These are phyloP conservation scores for Saccharomycopsis sp. DNA, from an alignment of 805 yeast genomes.

Conservation along the genomic window DNA sequence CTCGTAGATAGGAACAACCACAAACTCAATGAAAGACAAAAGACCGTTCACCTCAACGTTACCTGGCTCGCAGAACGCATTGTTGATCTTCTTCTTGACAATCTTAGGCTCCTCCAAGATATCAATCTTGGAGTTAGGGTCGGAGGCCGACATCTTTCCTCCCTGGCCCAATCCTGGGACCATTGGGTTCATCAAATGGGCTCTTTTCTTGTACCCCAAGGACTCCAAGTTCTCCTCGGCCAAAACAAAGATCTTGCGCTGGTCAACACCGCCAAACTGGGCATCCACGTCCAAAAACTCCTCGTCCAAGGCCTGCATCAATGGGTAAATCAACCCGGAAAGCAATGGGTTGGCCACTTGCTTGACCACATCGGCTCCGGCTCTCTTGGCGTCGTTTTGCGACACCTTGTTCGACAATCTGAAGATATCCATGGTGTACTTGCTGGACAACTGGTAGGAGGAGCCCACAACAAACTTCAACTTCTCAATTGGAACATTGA, in stretches of 20 bases:
- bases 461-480: constrained; percentile 82
- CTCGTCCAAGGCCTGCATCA: constrained; percentile 98
- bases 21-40: constrained; percentile 77
- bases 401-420: constrained; percentile 76
- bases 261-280: constrained; percentile 99
- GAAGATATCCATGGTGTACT: constrained; percentile 86
- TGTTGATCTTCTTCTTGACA: constrained; percentile 83
- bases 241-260: constrained; percentile 91
- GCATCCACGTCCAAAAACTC: constrained; percentile 81
- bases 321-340: constrained; percentile 91
- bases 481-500: constrained; percentile 88
- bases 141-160: constrained; percentile 98
- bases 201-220: constrained; percentile 93
- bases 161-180: constrained; percentile 97
- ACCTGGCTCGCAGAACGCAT: constrained; percentile 96
- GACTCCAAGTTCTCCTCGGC: constrained; percentile 90
- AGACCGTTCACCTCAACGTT: constrained; percentile 86
- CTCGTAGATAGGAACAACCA: constrained; percentile 79
- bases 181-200: constrained; percentile 98
- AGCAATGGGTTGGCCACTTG: constrained; percentile 92
- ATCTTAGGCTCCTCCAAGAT: constrained; percentile 80
- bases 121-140: constrained; percentile 96
- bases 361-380: constrained; percentile 99
- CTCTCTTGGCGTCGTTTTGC: constrained; percentile 95
- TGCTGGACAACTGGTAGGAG: constrained; percentile 71